Conservation (phyloP, 805 yeast genomes). For the Zygotorulaspora sp. region DNA sequence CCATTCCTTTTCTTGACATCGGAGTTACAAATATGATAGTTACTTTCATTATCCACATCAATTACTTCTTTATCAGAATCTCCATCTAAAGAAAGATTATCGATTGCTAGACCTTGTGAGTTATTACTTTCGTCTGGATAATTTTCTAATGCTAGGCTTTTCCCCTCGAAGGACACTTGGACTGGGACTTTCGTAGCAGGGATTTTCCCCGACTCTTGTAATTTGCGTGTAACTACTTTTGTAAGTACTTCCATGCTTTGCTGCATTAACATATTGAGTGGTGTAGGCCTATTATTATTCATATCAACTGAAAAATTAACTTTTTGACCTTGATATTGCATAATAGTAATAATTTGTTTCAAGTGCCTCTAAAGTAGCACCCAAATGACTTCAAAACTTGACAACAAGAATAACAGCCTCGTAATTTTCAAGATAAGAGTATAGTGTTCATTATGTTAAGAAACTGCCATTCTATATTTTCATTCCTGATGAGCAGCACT, state of each 20-base stretch:
- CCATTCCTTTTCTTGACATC: constrained; percentile 1
- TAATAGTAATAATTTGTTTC: neutral
- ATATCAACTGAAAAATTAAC: constrained; percentile 37
- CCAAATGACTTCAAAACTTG: no score
- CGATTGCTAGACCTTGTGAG: neutral
- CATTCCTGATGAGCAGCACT: neutral
- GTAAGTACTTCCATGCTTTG: constrained; percentile 35
- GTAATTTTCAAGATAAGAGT: neutral
- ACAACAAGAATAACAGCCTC: constrained; percentile 4
- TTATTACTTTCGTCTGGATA: neutral
- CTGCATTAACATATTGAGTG: constrained; percentile 34
- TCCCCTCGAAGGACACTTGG: constrained; percentile 24
- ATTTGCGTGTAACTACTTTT: constrained; percentile 28
- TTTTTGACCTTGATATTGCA: constrained; percentile 40
- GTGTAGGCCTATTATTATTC: constrained; percentile 26
- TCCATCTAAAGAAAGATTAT: constrained; percentile 1
- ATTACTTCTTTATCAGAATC: constrained; percentile 10
- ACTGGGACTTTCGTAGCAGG: constrained; percentile 11
- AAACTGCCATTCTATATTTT: neutral
- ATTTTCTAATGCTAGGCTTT: neutral
- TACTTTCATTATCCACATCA: constrained; percentile 17
- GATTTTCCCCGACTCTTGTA: constrained; percentile 25
- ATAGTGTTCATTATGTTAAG: no score
- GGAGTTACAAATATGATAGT: constrained; percentile 8
- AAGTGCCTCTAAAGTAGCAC: neutral